phyloP scores from a whole-genome alignment of 2,329 filamentous ascomycete genomes.

The Fusarium globosum region DNA sequence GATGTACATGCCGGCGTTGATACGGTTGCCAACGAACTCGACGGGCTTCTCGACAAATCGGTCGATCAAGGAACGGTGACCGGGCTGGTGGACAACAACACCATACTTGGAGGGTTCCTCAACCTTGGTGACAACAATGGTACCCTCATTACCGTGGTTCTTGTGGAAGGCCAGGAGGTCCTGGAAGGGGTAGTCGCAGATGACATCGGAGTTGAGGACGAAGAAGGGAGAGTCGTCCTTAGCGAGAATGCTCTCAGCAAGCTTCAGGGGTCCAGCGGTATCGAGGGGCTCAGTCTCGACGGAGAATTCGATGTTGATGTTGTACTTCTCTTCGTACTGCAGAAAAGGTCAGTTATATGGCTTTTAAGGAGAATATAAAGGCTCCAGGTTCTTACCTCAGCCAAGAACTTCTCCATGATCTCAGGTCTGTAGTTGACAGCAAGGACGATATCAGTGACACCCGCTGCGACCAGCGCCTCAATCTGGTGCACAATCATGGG shows the following conservation, averaged over 20 bases:
- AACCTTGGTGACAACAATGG: constrained; percentile 98
- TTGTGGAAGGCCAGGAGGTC: constrained; percentile 93
- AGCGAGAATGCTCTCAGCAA: constrained; percentile 89
- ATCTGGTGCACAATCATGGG: constrained; percentile 99
- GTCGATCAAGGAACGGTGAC: constrained; percentile 91
- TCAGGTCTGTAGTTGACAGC: constrained; percentile 99
- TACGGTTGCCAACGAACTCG: constrained; percentile 97
- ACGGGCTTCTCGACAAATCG: constrained; percentile 99
- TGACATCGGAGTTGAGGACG: constrained; percentile 97
- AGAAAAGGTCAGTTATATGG: constrained; percentile 14
- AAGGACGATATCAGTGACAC: constrained; percentile 96
- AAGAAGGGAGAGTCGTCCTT: constrained; percentile 98
- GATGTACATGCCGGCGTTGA: constrained; percentile 99
- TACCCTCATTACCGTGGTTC: constrained; percentile 92
- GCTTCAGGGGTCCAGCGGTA: constrained; percentile 93
- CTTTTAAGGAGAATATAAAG: background rate
- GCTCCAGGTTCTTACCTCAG: constrained; percentile 71
- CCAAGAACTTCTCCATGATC: constrained; percentile 93
- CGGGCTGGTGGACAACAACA: constrained; percentile 97
- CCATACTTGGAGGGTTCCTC: constrained; percentile 99
- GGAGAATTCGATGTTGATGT: constrained; percentile 96
- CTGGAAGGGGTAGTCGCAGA: constrained; percentile 96
- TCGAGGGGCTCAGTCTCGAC: constrained; percentile 96
- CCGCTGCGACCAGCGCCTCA: constrained; percentile 90
- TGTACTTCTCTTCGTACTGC: constrained; percentile 90